Base-by-base conservation (phyloP, 352 stramenopile species). In the Globisporangium orthogonon region DNA sequence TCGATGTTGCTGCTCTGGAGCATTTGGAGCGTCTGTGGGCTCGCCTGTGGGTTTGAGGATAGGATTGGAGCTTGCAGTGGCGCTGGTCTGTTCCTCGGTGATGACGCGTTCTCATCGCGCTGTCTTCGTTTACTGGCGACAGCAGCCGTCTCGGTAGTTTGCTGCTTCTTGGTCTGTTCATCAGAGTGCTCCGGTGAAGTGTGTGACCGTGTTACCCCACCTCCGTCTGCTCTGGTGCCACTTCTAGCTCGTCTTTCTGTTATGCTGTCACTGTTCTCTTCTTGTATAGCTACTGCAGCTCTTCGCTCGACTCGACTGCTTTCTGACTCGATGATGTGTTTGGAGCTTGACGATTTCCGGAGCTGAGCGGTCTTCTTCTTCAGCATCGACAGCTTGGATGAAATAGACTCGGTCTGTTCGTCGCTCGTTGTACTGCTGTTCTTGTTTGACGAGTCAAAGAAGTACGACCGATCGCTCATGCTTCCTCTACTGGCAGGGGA, bases 331-430 rank as follows among this genome's bases (percentile, higher is more conserved):
- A 39, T 2, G 13, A 62, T 6, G 14, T 72, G 71, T 45, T 78
- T 86, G 4, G 58, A 54, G 52, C 74, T 83, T n/a, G 67, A 57
- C 7, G 71, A 71, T 41, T 76, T 77, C 5, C 71, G 70, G 17
- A 87, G 48, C 17, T 82, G 60, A 35, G 65, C 70, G 3, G 77
- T 69, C 65, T 88, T 91, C 47, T 70, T 69, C 63, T 86, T 89
- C 29, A 92, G 65, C 2, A 70, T 61, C 46, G 67, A 59, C 18
- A 92, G 56, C 33, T 88, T 90, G 5, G 77, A 70, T 2, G 67
- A 18, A 37, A 50, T 52, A 5, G 56, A 40, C 31, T 50, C 48
- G 18, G 29, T 55, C 1, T 39, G 17, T 5, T 17, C 44, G 48
- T 40, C 37, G 23, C 40, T 51, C 37, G 10, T 4, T 13, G 9